Evolutionary conservation across 495 filamentous ascomycete species (phyloP).

Genomic region (Aspergillus campestris): DNA sequence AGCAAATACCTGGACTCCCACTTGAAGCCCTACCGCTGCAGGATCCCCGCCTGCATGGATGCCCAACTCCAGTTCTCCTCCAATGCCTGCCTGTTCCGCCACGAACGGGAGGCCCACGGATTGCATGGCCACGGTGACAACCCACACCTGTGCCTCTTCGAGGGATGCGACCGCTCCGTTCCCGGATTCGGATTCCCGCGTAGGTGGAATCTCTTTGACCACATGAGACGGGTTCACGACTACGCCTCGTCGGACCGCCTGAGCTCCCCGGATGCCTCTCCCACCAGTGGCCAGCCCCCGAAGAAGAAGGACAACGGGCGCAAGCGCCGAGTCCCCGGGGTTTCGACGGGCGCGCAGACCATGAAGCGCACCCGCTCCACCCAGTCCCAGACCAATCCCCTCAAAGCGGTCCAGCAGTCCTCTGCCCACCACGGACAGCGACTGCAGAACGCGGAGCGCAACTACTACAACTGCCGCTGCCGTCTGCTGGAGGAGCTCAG

Average conservation of each 20-base stretch:
- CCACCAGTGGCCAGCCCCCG: constrained; percentile 14
- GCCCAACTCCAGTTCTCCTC: constrained; percentile 70
- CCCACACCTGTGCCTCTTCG: constrained; percentile 75
- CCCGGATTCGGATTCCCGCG: constrained; percentile 81
- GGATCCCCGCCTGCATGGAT: constrained; percentile 66
- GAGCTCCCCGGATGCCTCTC: constrained; percentile 38
- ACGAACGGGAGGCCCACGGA: constrained; percentile 89
- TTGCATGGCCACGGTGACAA: constrained; percentile 91
- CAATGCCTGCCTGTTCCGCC: constrained; percentile 87
- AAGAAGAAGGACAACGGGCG: constrained; percentile 39
- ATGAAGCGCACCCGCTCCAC: constrained; percentile 43
- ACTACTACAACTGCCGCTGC: constrained; percentile 36
- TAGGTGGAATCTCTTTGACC: constrained; percentile 88
- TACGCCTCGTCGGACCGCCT: constrained; percentile 47
- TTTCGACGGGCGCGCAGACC: constrained; percentile 24
- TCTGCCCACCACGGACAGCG: constrained; percentile 34
- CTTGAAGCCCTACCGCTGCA: constrained; percentile 89
- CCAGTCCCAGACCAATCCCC: constrained; percentile 28
- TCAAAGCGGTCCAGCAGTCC: constrained; percentile 27
- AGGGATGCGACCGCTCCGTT: constrained; percentile 72
- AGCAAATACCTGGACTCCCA: constrained; percentile 96
- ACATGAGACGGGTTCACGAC: constrained; percentile 90
- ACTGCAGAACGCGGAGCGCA: constrained; percentile 37
- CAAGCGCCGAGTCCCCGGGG: constrained; percentile 33
- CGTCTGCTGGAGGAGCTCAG: constrained; percentile 34